Conservation (phyloP, 192 early-diverging fungal species). For the Backusella psychrophila region DNA sequence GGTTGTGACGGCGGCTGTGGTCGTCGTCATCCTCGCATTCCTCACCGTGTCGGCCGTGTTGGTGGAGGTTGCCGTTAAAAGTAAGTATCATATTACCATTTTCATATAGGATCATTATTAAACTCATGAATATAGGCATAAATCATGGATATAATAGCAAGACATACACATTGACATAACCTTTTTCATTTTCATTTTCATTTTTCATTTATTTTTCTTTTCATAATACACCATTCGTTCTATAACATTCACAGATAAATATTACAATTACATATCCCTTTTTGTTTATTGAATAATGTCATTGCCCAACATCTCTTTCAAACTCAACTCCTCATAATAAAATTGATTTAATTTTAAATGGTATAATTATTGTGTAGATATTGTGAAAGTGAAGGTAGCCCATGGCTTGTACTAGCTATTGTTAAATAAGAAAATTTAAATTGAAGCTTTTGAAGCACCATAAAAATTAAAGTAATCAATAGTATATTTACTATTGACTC, state of each 20-base stretch:
- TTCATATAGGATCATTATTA: not conserved
- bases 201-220: not conserved
- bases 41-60: not conserved
- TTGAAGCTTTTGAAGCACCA: too few species aligned
- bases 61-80: not conserved
- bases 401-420: not conserved
- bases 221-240: not conserved
- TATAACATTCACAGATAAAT: not conserved
- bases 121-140: not conserved
- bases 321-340: not conserved
- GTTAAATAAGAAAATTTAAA: not conserved
- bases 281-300: not conserved
- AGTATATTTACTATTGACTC: too few species aligned
- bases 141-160: not conserved
- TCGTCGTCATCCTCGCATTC: not conserved
- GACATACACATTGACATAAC: not conserved
- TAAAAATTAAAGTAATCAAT: too few species aligned
- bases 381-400: not conserved
- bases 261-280: not conserved
- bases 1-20: not conserved
- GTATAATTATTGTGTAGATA: not conserved
- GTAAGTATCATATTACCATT: not conserved
- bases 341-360: not conserved
- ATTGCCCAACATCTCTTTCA: not conserved
- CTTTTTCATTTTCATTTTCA: not conserved